These are phyloP conservation scores for Ogataea siamensis DNA, from an alignment of 805 yeast species.

Conservation along the genomic window DNA sequence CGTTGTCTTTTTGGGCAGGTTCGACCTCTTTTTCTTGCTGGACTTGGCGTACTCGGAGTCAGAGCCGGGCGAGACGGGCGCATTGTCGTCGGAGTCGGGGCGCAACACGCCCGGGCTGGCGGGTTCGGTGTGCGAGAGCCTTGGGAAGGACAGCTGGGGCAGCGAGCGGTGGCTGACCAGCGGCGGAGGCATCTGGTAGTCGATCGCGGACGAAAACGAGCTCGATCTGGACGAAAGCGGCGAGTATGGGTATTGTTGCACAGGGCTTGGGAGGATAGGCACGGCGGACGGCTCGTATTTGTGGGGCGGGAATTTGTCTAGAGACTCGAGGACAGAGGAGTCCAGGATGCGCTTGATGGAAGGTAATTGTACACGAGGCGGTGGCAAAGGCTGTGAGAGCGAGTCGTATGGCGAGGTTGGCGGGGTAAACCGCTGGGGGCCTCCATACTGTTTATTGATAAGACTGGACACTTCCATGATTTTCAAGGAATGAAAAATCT, in stretches of 20 bases:
- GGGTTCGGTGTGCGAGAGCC: conserved; percentile 6
- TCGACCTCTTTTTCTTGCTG: conserved; percentile 41
- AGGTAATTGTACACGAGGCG: conserved; percentile 20
- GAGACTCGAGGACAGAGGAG: conserved; percentile 20
- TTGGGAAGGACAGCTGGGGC: conserved; percentile 7
- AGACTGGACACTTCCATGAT: conserved; percentile 23
- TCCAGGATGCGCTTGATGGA: conserved; percentile 25
- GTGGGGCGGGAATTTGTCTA: conserved; percentile 6
- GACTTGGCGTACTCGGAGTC: conserved; percentile 8
- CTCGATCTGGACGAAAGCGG: conserved; percentile 26
- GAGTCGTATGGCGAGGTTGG: conserved; percentile 20
- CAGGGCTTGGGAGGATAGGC: conserved; percentile 19
- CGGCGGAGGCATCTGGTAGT: conserved; percentile 13
- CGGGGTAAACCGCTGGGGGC: conserved; percentile 18
- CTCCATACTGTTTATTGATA: conserved; percentile 16
- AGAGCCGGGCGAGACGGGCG: conserved; percentile 21
- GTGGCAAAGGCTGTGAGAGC: conserved; percentile 10
- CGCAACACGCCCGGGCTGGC: conserved; percentile 8
- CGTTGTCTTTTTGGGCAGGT: conserved; percentile 60
- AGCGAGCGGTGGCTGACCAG: conserved; percentile 7
- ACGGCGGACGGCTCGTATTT: conserved; percentile 2
- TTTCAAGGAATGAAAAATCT: background rate
- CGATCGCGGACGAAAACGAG: conserved; percentile 18
- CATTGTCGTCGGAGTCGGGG: conserved; percentile 14
- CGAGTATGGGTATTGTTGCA: conserved; percentile 21